Evolutionary conservation across 2,329 filamentous ascomycete species (phyloP), one percentile per base, ranked within the genome.

Genomic region (Magnaporthiopsis poae): DNA sequence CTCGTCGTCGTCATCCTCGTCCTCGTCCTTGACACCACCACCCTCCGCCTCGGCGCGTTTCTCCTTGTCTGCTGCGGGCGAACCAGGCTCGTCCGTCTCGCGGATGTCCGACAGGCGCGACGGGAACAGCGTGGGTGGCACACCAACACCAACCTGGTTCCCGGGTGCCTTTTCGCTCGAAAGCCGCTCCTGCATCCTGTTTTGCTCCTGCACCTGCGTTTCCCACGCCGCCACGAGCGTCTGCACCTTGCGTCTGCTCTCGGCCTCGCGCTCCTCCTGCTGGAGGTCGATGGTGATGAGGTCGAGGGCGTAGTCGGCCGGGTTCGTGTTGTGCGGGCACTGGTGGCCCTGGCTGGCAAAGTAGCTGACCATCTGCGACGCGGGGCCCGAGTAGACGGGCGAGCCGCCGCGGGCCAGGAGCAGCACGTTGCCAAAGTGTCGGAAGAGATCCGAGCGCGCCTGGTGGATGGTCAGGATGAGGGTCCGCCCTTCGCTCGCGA

Each of bases 381-480:
- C 87, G 2, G 82, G 77, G 0, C 90, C 90, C 0, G 88, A 83
- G 70, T 90, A 92, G 0, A 88, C 86, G 0, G 88, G 83, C 31
- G 82, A 81, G 0, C 90, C 90, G 0, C 89, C 90, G 21, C 88
- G 81, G 0, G 90, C 88, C 1, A 92, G 80, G 0, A 92, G 82
- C 1, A 92, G 77, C 0, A 92, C 81, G 66, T 88, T 90, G 0
- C 88, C 88, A 72, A 92, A 92, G 68, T 87, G 84, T 27, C 80
- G 79, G 72, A 92, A 92, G 0, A 92, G 76, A 69, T 92, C 88
- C 0, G 88, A 91, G 2, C 90, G 85, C 0, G 89, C 87, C 74
- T 92, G 90, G 67, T 92, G 90, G 52, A 92, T 91, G 0, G 89
- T 92, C n/a, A 91, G 79, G 61, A 92, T 85, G 1, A 92, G 75